Evolutionary conservation across 2,329 filamentous ascomycete genomes (phyloP), one percentile per base, ranked within the genome.

Genomic region (Hymenoscyphus repandus): DNA sequence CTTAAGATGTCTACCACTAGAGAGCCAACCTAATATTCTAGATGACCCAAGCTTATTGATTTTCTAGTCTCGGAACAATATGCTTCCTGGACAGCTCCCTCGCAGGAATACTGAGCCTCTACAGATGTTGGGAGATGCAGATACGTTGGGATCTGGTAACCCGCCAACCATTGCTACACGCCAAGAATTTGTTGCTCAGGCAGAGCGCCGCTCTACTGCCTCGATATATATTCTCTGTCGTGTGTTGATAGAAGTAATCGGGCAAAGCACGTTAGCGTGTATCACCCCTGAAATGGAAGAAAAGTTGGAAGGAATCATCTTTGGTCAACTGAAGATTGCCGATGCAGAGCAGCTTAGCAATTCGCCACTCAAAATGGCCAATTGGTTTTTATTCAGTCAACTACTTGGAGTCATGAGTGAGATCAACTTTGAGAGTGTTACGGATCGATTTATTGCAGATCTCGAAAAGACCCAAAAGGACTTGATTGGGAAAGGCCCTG

Each of bases 201-300:
- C 89, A 2, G 93, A 99, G 70, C 85, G 92, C 47, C 85, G 90
- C 37, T 96, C 92, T 5, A 95, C 89, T 0, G 88, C 96, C 3
- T 96, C 95, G 1, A 96, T 96, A 45, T 99, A 96, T 65, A 88
- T 99, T 17, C 80, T 99, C 2, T 99, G 93, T 65, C 83, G 93
- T 30, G 92, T 97, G 6, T 74, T 99, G 45, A 86, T 96, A 49
- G 90, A 97, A 67, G 91, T 99, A 44, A 93, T 97, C 66, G 85
- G 86, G 36, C 90, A 97, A 68, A 96, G 90, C 62, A 91, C 79
- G 27, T 72, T 97, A 40, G 78, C 83, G 32, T 86, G 83, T 17
- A 89, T 99, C 58, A 95, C 88, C 5, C 76, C 83, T 1, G 92
- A 96, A 60, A 95, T 96, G 82, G 91, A 95, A 53, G 89, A 93